Conservation (phyloP, 257 asterid genomes). For the Solanum chilense region DNA sequence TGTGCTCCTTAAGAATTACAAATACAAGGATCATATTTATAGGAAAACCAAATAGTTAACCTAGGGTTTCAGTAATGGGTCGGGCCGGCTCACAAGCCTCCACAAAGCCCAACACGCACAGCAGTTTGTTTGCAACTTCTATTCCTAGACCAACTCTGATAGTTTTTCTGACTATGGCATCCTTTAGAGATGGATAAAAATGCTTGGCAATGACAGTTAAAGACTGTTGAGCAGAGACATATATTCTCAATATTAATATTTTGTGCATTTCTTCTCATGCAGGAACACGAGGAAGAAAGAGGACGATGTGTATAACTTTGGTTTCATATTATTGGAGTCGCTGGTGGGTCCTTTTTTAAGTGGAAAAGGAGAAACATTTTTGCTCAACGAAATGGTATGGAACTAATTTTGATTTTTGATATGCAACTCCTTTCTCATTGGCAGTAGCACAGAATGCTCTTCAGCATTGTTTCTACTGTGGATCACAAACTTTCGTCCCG, state of each 20-base stretch:
- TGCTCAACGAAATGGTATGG: slow-evolving; percentile 56
- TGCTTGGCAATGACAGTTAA: neutral
- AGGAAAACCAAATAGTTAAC: too few relatives aligned
- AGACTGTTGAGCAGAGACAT: neutral
- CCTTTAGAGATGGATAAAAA: neutral
- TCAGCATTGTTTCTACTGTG: neutral
- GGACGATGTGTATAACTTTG: slow-evolving; percentile 66
- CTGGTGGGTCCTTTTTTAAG: slow-evolving; percentile 33
- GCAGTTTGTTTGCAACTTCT: neutral
- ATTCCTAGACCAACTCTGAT: neutral
- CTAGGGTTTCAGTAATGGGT: too few relatives aligned
- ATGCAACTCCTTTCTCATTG: neutral
- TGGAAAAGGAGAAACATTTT: slow-evolving; percentile 41
- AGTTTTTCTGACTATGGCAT: neutral
- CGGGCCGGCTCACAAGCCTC: too few relatives aligned
- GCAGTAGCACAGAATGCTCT: neutral
- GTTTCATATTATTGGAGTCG: slow-evolving; percentile 47
- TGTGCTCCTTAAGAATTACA: too few relatives aligned
- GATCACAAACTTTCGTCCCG: neutral
- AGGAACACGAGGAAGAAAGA: slow-evolving; percentile 48
- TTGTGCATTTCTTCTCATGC: slow-evolving; percentile 7
- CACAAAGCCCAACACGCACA: too few relatives aligned
- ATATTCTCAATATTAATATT: neutral
- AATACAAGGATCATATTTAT: too few relatives aligned
- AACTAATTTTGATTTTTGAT: neutral